These are phyloP conservation scores for Mallotus repandus DNA, from an alignment of 441 rosid genomes.

Conservation along the genomic window DNA sequence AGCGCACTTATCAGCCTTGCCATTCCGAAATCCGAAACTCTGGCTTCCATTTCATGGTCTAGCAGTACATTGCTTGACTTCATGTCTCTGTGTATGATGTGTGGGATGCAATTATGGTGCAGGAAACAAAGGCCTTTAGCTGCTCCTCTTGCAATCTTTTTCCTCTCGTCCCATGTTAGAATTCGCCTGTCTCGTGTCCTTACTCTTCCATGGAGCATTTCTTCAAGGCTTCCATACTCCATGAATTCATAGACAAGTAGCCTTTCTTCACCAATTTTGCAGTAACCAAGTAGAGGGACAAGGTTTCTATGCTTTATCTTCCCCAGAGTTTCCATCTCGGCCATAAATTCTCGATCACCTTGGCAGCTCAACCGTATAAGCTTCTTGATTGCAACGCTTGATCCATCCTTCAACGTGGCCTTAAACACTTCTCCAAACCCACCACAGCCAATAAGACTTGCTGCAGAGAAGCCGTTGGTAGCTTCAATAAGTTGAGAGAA, in stretches of 20 bases:
- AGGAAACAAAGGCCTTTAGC: slow-evolving; percentile 92
- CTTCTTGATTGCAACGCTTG: slow-evolving; percentile 94
- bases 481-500: slow-evolving; percentile 93
- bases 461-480: slow-evolving; percentile 84
- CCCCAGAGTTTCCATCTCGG: slow-evolving; percentile 94
- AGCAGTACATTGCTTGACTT: slow-evolving; percentile 88
- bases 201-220: slow-evolving; percentile 82
- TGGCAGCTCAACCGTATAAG: slow-evolving; percentile 86
- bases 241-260: slow-evolving; percentile 89
- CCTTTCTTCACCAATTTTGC: slow-evolving; percentile 91
- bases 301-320: slow-evolving; percentile 91
- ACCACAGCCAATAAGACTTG: slow-evolving; percentile 78
- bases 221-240: slow-evolving; percentile 90
- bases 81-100: slow-evolving; percentile 94
- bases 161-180: slow-evolving; percentile 80
- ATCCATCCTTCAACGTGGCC: slow-evolving; percentile 86
- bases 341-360: slow-evolving; percentile 96
- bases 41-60: slow-evolving; percentile 86
- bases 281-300: slow-evolving; percentile 87
- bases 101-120: slow-evolving; percentile 98
- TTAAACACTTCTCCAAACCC: slow-evolving; percentile 97
- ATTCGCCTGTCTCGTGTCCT: slow-evolving; percentile 52
- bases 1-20: slow-evolving; percentile 96
- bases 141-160: slow-evolving; percentile 90
- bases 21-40: slow-evolving; percentile 97